These are phyloP conservation scores for Magnolia changhungtana DNA, from an alignment of 164 flowering plant genomes.

Conservation along the genomic window DNA sequence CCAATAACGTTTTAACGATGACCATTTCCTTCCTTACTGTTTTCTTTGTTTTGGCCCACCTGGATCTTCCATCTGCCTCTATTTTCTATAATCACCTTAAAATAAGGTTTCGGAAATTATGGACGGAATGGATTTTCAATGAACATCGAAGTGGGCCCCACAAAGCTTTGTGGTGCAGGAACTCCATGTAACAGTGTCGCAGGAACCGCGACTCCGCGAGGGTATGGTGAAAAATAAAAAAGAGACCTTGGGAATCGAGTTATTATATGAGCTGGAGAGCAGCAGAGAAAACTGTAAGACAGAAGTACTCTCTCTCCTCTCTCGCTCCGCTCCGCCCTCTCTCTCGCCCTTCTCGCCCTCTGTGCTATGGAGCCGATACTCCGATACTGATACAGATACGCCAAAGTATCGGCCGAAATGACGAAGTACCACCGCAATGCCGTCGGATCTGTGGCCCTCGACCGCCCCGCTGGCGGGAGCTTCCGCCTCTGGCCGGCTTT, in stretches of 20 bases:
- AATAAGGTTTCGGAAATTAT: too few species aligned
- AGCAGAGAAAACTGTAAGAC: not conserved
- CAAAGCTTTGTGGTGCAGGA: too few species aligned
- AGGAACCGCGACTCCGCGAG: too few species aligned
- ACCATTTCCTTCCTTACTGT: too few species aligned
- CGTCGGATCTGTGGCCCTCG: slow-evolving; percentile 50
- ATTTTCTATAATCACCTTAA: too few species aligned
- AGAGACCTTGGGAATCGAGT: slow-evolving; percentile 4
- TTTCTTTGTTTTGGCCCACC: too few species aligned
- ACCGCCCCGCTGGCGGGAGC: slow-evolving; percentile 23
- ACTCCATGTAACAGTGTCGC: too few species aligned
- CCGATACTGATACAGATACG: not conserved
- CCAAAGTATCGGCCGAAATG: slow-evolving; percentile 25
- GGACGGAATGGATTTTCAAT: too few species aligned
- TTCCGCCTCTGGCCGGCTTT: slow-evolving; percentile 28
- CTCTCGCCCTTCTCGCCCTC: not conserved
- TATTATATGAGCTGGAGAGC: slow-evolving; percentile 11
- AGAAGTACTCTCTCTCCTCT: not conserved
- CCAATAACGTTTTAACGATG: too few species aligned
- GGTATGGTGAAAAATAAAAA: not conserved
- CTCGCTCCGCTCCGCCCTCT: not conserved
- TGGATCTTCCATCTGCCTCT: too few species aligned
- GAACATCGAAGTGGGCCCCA: too few species aligned
- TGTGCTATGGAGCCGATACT: slow-evolving; percentile 29
- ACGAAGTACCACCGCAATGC: slow-evolving; percentile 42